Evolutionary conservation across 129 eudicot species (phyloP), one percentile per base, ranked within the genome.

Genomic region (Centrapalus pauciflorus): DNA sequence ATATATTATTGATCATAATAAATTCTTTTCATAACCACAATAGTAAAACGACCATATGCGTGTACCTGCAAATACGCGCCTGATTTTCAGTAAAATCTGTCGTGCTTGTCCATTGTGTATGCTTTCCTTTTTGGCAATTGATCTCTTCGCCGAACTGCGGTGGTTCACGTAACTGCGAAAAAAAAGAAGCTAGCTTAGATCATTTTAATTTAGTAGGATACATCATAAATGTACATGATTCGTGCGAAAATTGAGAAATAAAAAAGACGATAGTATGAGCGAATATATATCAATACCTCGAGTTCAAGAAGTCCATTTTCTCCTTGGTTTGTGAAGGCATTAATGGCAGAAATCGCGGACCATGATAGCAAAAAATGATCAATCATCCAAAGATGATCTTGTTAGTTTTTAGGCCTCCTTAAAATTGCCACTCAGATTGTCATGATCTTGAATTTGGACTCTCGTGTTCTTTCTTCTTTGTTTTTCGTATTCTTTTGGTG

Each of bases 121-220:
- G 96, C 76, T 79, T 89, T 29, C 81, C 61, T 4, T 88, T 86
- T 27, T 76, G 85, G n/a, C 85, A 89, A 67, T 83, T 70, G 21
- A 33, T 32, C 48, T 89, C 96, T 4, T 67, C 40, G 41, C 13
- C 69, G 49, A 66, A 81, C n/a, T 21, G 1, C 7, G 96, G 96
- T 29, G 65, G 78, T 17, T 64, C 7, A 11, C 40, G 37, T 59
- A 89, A 69, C 96, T 89, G 77, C 81, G 62, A 5, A 34, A 72
- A 10, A 26, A 2, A 11, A 30, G 23, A n/a, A n/a, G n/a, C 4
- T 9, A 3, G 19, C 54, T 4, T 40, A 55, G 0, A 16, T 19
- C 17, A 23, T 8, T 52, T 6, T 14, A 11, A 7, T 5, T n/a
- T 4, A 32, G 9, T 3, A 7, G 1, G 10, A 50, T 25, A 1